Conservation (phyloP, 2,329 filamentous ascomycete genomes). For the Colletotrichum ledebouriae region DNA sequence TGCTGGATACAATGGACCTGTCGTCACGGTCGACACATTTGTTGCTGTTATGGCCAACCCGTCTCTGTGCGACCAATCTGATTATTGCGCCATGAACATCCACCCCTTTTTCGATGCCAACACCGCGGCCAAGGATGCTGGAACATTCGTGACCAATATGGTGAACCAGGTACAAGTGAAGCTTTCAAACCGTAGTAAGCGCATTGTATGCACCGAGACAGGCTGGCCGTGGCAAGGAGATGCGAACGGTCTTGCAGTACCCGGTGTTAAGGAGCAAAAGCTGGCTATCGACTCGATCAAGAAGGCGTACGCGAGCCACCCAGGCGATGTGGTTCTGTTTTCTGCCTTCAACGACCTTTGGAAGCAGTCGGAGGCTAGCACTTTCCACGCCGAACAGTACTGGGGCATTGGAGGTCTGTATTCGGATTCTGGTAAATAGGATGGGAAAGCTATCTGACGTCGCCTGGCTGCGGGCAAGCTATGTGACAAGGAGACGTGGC, state of each 20-base stretch:
- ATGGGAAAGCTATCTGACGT: background rate
- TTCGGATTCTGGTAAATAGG: slow-evolving; percentile 43
- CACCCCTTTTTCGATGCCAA: slow-evolving; percentile 86
- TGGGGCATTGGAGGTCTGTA: slow-evolving; percentile 73
- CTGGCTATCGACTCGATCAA: slow-evolving; percentile 76
- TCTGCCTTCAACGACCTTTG: slow-evolving; percentile 84
- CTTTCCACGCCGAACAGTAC: slow-evolving; percentile 80
- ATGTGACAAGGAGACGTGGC: background rate
- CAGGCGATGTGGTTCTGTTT: slow-evolving; percentile 75
- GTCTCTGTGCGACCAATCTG: slow-evolving; percentile 77
- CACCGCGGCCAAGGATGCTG: slow-evolving; percentile 71
- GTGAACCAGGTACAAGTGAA: slow-evolving; percentile 59
- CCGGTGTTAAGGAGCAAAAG: slow-evolving; percentile 75
- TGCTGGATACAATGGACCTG: slow-evolving; percentile 77
- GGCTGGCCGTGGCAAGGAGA: slow-evolving; percentile 84
- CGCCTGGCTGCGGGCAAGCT: slow-evolving; percentile 21
- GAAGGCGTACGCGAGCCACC: slow-evolving; percentile 65
- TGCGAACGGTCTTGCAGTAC: slow-evolving; percentile 76
- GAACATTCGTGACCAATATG: slow-evolving; percentile 74
- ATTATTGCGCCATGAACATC: slow-evolving; percentile 85
- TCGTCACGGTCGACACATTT: slow-evolving; percentile 87
- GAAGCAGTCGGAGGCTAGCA: slow-evolving; percentile 75
- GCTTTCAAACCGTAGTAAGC: slow-evolving; percentile 63
- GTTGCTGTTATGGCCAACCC: slow-evolving; percentile 75
- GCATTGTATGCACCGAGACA: slow-evolving; percentile 82